A percentile compares a stretch with the other conserved stretches of the same genome.
phyloP scores from a whole-genome alignment of 331 rosid genomes.

The Pyracantha coccinea region DNA sequence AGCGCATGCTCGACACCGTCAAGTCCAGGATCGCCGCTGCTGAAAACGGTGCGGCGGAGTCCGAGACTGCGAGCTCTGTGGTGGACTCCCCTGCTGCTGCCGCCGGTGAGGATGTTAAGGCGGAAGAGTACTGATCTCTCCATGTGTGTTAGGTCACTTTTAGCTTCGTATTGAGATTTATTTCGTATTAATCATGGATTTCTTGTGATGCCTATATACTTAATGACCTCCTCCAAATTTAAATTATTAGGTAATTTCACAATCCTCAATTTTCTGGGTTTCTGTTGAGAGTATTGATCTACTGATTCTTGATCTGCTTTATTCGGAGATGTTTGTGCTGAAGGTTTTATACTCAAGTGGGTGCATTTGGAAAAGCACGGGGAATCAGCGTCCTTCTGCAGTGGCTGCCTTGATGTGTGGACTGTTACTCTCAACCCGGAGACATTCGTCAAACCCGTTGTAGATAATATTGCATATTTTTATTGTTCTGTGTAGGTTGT shows the following conservation, averaged over 20 bases:
- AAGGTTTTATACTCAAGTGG: background rate
- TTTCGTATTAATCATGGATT: slow-evolving; percentile 29
- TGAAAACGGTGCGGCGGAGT: slow-evolving; percentile 27
- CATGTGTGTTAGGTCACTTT: slow-evolving; percentile 6
- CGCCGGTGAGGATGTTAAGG: background rate
- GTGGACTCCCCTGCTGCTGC: slow-evolving; percentile 22
- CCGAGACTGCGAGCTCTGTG: slow-evolving; percentile 1
- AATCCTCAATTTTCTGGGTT: slow-evolving; percentile 8
- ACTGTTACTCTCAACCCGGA: too few relatives aligned
- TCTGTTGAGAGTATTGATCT: background rate
- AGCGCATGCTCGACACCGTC: slow-evolving; percentile 62
- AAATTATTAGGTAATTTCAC: slow-evolving; percentile 7
- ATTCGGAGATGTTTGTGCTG: background rate
- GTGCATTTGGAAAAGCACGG: background rate
- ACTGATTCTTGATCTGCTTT: background rate
- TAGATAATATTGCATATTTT: too few relatives aligned
- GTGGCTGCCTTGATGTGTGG: too few relatives aligned
- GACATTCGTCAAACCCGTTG: too few relatives aligned
- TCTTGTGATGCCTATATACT: slow-evolving; percentile 23
- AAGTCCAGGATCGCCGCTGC: slow-evolving; percentile 37
- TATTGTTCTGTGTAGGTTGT: too few relatives aligned
- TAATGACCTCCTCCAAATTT: background rate
- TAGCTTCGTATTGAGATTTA: slow-evolving; percentile 27
- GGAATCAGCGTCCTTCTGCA: too few relatives aligned
- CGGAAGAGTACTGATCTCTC: slow-evolving; percentile 18